These are phyloP conservation scores for Musa troglodytarum DNA, from an alignment of 176 grass and related monocot genomes.

Conservation along the genomic window DNA sequence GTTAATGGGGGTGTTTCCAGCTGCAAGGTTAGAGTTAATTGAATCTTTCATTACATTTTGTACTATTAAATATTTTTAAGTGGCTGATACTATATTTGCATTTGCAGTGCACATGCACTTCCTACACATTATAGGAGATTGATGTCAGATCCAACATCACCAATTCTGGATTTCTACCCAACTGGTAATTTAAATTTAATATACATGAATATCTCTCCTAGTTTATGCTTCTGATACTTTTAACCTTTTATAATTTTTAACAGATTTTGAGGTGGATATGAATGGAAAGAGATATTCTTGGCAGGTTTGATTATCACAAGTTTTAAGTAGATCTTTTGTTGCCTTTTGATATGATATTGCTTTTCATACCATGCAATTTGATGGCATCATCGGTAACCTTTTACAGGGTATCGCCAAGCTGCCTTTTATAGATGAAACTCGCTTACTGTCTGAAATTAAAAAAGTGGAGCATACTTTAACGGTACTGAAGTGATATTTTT, in stretches of 20 bases:
- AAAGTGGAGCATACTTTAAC: slow-evolving; percentile 91
- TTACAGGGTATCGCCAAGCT: slow-evolving; percentile 88
- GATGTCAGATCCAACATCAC: slow-evolving; percentile 68
- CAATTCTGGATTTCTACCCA: slow-evolving; percentile 98
- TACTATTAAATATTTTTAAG: slow-evolving; percentile 7
- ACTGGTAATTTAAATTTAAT: slow-evolving; percentile 40
- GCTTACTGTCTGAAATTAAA: slow-evolving; percentile 73
- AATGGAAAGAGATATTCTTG: slow-evolving; percentile 95
- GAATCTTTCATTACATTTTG: slow-evolving; percentile 1
- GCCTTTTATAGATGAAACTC: slow-evolving; percentile 88
- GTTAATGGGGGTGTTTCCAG: slow-evolving; percentile 97
- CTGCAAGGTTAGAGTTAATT: slow-evolving; percentile 60
- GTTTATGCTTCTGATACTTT: slow-evolving; percentile 10
- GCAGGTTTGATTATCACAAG: slow-evolving; percentile 40
- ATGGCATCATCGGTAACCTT: slow-evolving; percentile 23
- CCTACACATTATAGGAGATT: slow-evolving; percentile 65
- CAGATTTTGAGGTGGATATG: slow-evolving; percentile 99
- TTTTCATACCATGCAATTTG: background rate
- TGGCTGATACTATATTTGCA: background rate
- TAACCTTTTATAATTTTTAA: background rate
- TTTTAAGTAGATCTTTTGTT: background rate
- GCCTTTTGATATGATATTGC: background rate
- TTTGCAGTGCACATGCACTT: slow-evolving; percentile 82
- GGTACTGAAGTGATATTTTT: slow-evolving; percentile 29
- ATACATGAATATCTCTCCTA: background rate